Evolutionary conservation across 1,284 basidiomycete species (phyloP).

Genomic region (Cryptococcus sp.): DNA sequence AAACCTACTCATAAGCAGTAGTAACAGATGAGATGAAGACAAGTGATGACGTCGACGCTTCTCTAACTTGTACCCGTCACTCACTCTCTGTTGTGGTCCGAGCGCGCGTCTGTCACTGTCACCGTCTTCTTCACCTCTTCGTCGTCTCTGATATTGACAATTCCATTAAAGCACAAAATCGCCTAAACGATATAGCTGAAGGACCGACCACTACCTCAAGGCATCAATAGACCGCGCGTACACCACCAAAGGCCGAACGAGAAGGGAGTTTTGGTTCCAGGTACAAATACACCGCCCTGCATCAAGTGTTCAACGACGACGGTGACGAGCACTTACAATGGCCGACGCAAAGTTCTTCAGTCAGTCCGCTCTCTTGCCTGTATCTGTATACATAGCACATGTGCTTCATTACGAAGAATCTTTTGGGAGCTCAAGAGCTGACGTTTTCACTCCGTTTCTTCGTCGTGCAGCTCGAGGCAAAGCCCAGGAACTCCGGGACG

Average conservation of each 20-base stretch:
- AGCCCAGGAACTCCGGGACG: slow-evolving; percentile 75
- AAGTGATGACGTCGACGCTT: slow-evolving; percentile 13
- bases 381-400: neutral
- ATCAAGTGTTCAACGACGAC: neutral
- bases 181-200: no score
- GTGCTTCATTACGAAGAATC: neutral
- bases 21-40: neutral
- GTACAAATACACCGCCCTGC: no score
- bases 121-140: neutral
- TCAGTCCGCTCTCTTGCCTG: slow-evolving; percentile 19
- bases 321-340: slow-evolving; percentile 29
- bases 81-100: neutral
- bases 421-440: neutral
- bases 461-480: slow-evolving; percentile 71
- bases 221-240: neutral
- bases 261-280: neutral
- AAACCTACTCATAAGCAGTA: neutral
- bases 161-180: neutral
- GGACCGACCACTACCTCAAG: neutral
- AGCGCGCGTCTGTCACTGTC: neutral
- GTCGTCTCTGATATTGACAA: neutral
- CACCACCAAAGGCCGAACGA: no score
- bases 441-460: neutral
- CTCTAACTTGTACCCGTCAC: neutral
- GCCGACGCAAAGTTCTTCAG: slow-evolving; percentile 55